A percentile compares a stretch with the other conserved stretches of the same genome.
Evolutionary conservation across 108 stramenopile species (phyloP).

Genomic region (Pseudonitzschia multistriata): DNA sequence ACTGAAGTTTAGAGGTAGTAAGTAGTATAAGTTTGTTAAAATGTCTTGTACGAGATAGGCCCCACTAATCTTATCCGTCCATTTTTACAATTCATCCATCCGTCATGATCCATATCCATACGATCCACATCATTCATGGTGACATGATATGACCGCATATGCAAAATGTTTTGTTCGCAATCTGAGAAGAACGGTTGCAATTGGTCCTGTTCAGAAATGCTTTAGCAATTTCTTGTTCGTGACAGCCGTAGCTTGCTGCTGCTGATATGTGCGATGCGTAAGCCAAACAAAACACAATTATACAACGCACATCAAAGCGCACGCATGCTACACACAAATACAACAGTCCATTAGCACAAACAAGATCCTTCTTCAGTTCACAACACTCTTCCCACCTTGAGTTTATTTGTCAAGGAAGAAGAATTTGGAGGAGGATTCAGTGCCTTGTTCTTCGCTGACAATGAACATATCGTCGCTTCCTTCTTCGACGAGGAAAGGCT

Average conservation of each 20-base stretch:
- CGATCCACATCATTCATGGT: background rate
- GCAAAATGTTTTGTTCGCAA: background rate
- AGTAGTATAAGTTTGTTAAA: slow-evolving; percentile 5
- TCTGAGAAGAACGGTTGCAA: background rate
- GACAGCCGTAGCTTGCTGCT: background rate
- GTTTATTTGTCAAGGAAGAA: slow-evolving; percentile 30
- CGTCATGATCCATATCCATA: background rate
- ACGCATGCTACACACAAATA: background rate
- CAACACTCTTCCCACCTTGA: background rate
- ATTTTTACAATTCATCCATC: slow-evolving; percentile 1
- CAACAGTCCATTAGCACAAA: background rate
- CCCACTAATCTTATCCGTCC: slow-evolving; percentile 15
- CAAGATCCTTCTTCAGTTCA: background rate
- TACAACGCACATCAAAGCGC: background rate
- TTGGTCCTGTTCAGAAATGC: background rate
- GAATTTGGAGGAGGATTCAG: slow-evolving; percentile 26
- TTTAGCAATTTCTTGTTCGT: slow-evolving; percentile 4
- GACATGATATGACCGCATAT: background rate
- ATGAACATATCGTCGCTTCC: slow-evolving; percentile 15
- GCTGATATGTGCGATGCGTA: background rate
- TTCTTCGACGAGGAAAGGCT: slow-evolving; percentile 51
- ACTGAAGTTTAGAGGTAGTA: background rate
- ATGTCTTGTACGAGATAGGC: slow-evolving; percentile 11
- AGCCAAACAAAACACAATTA: background rate
- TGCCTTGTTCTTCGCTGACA: slow-evolving; percentile 19